Evolutionary conservation across 345 rosid genomes (phyloP).

Genomic region (Eucalyptus cloeziana): DNA sequence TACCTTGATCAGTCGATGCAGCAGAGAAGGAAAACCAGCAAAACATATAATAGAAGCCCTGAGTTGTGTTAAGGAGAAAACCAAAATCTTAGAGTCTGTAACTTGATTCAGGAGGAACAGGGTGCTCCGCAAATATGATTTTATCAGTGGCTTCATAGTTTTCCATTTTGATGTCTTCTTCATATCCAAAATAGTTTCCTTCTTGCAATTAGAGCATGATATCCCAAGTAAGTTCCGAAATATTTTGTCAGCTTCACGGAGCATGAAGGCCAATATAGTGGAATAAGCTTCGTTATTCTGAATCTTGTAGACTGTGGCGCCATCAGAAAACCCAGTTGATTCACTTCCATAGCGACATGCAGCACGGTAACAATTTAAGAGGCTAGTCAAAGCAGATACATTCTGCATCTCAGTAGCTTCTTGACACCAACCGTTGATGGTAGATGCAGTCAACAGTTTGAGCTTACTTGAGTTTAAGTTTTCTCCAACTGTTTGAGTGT

Average conservation of each 20-base stretch:
- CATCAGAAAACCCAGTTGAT: slow-evolving; percentile 14
- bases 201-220: slow-evolving; percentile 33
- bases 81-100: slow-evolving; percentile 47
- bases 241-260: slow-evolving; percentile 54
- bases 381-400: slow-evolving; percentile 41
- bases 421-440: slow-evolving; percentile 33
- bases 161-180: slow-evolving; percentile 65
- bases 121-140: slow-evolving; percentile 70
- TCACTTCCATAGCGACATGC: slow-evolving; percentile 67
- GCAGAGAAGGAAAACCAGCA: slow-evolving; percentile 56
- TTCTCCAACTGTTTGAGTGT: slow-evolving; percentile 15
- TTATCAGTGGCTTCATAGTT: slow-evolving; percentile 52
- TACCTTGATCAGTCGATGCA: slow-evolving; percentile 69
- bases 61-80: slow-evolving; percentile 42
- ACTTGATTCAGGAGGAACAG: slow-evolving; percentile 54
- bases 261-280: slow-evolving; percentile 45
- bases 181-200: slow-evolving; percentile 50
- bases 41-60: slow-evolving; percentile 45
- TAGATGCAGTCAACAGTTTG: slow-evolving; percentile 31
- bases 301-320: neutral
- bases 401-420: slow-evolving; percentile 41
- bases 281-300: slow-evolving; percentile 37
- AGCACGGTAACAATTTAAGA: slow-evolving; percentile 70
- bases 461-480: neutral
- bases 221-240: slow-evolving; percentile 53